These are phyloP conservation scores for Leptodontidium sp. DNA, from an alignment of 2,329 filamentous ascomycete genomes.

Conservation along the genomic window DNA sequence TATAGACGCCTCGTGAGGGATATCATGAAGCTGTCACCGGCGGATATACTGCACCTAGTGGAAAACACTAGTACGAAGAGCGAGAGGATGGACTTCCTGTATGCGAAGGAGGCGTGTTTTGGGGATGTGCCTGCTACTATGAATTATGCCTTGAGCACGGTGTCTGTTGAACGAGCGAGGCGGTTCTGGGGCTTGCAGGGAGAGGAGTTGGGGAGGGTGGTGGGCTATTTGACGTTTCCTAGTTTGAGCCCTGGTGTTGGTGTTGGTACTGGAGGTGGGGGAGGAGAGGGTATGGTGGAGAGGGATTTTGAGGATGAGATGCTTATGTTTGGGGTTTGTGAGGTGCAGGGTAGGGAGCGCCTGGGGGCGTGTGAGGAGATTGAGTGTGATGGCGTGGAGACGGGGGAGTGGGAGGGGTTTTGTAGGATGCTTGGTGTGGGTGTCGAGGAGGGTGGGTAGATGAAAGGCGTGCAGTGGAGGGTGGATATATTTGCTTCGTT, in stretches of 20 bases:
- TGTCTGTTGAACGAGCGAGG: conserved; percentile 29
- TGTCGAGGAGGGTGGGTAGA: neutral
- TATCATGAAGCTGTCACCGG: conserved; percentile 43
- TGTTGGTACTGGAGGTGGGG: neutral
- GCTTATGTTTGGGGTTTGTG: conserved; percentile 33
- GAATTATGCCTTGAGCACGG: conserved; percentile 36
- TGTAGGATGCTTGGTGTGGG: conserved; percentile 12
- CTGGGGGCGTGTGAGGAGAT: conserved; percentile 19
- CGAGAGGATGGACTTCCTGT: conserved; percentile 41
- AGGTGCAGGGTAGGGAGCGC: conserved; percentile 13
- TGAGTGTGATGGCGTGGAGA: conserved; percentile 28
- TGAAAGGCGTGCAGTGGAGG: neutral
- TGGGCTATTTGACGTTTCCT: conserved; percentile 21
- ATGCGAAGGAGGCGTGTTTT: conserved; percentile 38
- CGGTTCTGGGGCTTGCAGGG: conserved; percentile 25
- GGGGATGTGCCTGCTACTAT: conserved; percentile 42
- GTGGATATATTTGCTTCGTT: neutral
- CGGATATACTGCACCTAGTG: conserved; percentile 42
- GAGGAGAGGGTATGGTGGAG: neutral
- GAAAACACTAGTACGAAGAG: conserved; percentile 43
- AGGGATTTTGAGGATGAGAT: conserved; percentile 29
- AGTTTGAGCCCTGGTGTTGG: conserved; percentile 13
- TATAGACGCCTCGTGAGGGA: conserved; percentile 39
- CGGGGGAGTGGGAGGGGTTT: conserved; percentile 30
- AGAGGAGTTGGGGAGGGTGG: conserved; percentile 3